Conservation (phyloP, 345 rosid genomes). For the Brassica carinata region DNA sequence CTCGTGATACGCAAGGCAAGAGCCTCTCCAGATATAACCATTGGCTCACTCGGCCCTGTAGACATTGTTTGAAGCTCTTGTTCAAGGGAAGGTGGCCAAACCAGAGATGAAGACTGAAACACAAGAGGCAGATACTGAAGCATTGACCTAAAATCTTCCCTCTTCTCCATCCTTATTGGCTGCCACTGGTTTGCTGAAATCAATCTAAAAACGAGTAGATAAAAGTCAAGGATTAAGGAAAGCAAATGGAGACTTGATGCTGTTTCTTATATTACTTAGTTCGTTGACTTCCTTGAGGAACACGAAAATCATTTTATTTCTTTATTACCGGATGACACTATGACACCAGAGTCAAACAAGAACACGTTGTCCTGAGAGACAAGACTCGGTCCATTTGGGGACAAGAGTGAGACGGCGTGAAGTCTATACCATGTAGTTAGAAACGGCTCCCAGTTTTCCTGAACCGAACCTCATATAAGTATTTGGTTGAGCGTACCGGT, state of each 20-base stretch:
- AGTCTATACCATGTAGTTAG: background rate
- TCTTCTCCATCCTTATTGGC: constrained; percentile 43
- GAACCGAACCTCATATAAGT: background rate
- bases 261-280: background rate
- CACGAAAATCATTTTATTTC: background rate
- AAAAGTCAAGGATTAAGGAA: background rate
- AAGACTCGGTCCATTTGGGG: background rate
- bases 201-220: background rate
- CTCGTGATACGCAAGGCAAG: constrained; percentile 50
- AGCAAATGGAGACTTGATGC: background rate
- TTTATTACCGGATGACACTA: background rate
- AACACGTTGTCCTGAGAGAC: background rate
- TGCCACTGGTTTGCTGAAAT: background rate
- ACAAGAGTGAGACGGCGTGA: background rate
- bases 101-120: constrained; percentile 48
- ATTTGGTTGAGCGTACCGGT: background rate
- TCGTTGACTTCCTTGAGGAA: background rate
- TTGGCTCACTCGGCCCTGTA: constrained; percentile 55
- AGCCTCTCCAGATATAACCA: constrained; percentile 59
- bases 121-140: constrained; percentile 55
- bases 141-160: constrained; percentile 57
- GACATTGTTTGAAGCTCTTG: constrained; percentile 63
- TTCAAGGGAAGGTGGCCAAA: constrained; percentile 60
- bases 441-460: background rate
- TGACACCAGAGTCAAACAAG: constrained; percentile 6